Evolutionary conservation across 2,329 filamentous ascomycete species (phyloP).

Genomic region (Emydomyces testavorans): DNA sequence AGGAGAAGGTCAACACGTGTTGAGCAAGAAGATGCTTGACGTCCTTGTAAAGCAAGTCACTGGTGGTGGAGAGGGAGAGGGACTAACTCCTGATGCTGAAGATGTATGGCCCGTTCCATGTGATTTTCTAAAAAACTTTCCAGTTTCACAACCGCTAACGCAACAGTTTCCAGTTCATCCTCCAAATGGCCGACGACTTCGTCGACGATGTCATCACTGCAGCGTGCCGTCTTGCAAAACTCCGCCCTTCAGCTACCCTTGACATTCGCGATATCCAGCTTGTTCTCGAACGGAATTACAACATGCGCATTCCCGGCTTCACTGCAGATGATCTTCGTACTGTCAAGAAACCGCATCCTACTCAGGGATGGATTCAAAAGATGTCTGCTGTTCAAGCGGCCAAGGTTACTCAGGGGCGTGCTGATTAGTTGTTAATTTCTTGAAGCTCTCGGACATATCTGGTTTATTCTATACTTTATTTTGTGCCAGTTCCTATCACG

Average conservation of each 20-base stretch:
- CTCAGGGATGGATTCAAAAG: constrained; percentile 83
- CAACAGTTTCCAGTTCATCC: constrained; percentile 53
- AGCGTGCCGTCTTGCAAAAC: constrained; percentile 84
- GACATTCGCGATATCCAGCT: constrained; percentile 81
- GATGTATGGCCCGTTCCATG: constrained; percentile 51
- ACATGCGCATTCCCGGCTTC: constrained; percentile 87
- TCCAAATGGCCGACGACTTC: constrained; percentile 85
- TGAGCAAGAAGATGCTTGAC: constrained; percentile 97
- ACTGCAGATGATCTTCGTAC: constrained; percentile 88
- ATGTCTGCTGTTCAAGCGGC: constrained; percentile 94
- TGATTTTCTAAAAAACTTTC: background rate
- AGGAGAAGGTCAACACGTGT: constrained; percentile 77
- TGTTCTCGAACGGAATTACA: constrained; percentile 72
- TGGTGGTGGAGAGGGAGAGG: constrained; percentile 63
- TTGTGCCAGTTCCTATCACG: background rate
- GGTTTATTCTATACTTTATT: too few species aligned
- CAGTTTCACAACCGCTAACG: constrained; percentile 6
- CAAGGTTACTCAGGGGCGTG: constrained; percentile 50
- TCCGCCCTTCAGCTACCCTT: constrained; percentile 77
- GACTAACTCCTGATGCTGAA: constrained; percentile 83
- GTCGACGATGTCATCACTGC: constrained; percentile 80
- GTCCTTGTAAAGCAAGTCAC: constrained; percentile 91
- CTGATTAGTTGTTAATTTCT: constrained; percentile 23
- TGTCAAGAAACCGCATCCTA: constrained; percentile 83
- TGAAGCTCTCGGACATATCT: too few species aligned